phyloP scores from a whole-genome alignment of 2,329 filamentous ascomycete species.

The Alternaria solani region DNA sequence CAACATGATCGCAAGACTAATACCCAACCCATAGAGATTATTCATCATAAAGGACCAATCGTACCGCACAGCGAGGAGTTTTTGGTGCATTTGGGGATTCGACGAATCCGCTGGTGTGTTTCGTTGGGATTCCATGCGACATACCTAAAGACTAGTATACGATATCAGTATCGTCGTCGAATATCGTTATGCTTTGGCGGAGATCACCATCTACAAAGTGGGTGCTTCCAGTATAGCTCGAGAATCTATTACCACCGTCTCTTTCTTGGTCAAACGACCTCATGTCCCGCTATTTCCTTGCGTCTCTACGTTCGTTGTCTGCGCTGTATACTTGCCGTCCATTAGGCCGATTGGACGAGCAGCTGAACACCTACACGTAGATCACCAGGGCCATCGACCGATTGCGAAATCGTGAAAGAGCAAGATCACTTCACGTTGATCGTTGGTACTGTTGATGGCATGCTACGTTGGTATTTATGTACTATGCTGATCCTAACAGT shows the following conservation, averaged over 20 bases:
- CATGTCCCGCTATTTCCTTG: neutral
- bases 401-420: neutral
- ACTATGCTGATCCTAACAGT: neutral
- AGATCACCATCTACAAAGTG: neutral
- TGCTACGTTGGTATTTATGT: neutral
- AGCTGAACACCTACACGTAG: neutral
- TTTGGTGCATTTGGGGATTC: neutral
- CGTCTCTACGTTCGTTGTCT: neutral
- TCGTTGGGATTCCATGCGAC: neutral
- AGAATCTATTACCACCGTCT: neutral
- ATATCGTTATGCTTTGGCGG: neutral
- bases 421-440: neutral
- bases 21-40: neutral
- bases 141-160: too few species aligned
- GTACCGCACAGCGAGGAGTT: constrained; percentile 17
- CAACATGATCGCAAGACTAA: neutral
- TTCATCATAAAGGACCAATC: neutral
- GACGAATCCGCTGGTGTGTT: neutral
- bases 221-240: neutral
- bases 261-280: neutral
- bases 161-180: neutral
- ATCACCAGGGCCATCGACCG: neutral
- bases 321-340: neutral
- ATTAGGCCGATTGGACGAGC: neutral
- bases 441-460: neutral